Base-by-base conservation (phyloP, 2,329 filamentous ascomycete genomes). In the Botryotinia globosa region DNA sequence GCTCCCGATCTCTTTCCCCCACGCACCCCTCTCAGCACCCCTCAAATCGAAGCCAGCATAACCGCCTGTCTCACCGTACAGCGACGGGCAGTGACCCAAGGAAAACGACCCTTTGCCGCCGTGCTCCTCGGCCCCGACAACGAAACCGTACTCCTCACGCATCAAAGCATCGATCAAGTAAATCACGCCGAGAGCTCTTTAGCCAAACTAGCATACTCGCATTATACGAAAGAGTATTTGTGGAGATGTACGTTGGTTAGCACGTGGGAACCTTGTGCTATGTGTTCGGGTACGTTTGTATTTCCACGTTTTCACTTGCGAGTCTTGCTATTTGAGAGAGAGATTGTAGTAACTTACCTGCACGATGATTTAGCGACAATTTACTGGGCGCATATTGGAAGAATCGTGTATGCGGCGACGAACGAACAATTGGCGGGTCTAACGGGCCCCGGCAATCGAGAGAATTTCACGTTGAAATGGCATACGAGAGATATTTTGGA, bases 251-350 rank as follows among this genome's bases (percentile, higher is more conserved):
- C 85, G 0, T 77, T 87, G 56, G 83, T 86, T 64, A 84, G 83
- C 34, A 87, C 85, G 18, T 87, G 86, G 85, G 86, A 87, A 77
- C 86, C 86, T 2, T 87, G 86, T 74, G 85, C 84, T 32, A 87
- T 87, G 85, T 87, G 85, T 76, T 80, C 81, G 66, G 73, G 77
- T 78, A 75, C 10, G 71, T 77, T 75, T 32, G 79, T 78, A 9
- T 79, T 78, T 73, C 39, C 29, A 20, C 48, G 2, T 25, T 51
- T 51, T 48, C 3, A 22, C 22, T n/a, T 51, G 25, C 48, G 10
- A 14, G 22, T 51, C 48, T 51, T 5, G 22, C 48, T 29, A 3
- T 56, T 56, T 56, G 34, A 45, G 44, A 20, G 7, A 4, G 20
- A 45, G 25, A 37, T 45, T 14, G 37, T 39, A 37, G 34, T 25